Base-by-base conservation (phyloP, 2,329 filamentous ascomycete genomes). In the Simplicillium aogashimaense region DNA sequence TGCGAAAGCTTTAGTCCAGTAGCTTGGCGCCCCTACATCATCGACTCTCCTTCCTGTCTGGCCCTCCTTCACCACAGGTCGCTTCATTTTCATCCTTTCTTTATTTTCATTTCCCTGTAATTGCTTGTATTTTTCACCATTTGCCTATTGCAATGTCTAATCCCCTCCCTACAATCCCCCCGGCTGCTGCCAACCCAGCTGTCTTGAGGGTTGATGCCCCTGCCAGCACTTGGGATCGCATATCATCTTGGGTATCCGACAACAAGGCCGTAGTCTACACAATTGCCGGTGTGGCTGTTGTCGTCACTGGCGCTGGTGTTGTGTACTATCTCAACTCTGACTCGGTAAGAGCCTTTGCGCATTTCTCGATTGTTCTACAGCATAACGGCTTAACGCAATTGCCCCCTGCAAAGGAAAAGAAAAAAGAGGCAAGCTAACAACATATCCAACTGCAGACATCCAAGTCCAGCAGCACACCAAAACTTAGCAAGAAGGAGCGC, bases 201-300 rank as follows among this genome's bases (percentile, higher is more conserved):
- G 61, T 65, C 43, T 57, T 77, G 39, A 65, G 68, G 33, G 60
- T 77, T 51, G 65, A 74, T 42, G 60, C 68, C 49, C 74, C 82
- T 45, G 76, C 81, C 44, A 83, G 85, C 36, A 67, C 92, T 41
- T 95, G 88, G 88, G 86, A 95, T 63, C 83, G 89, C 55, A 70
- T 95, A 65, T 83, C 88, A 50, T 81, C 72, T 57, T 98, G 92
- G 90, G 88, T 85, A 12, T 86, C 88, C 3, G 90, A 97, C 61
- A 89, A 98, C 69, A 97, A 95, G 70, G 84, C 86, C 36, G 76
- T 90, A 40, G 89, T 94, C 47, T 98, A 95, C 66, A 95, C 92
- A 50, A 86, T 97, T 65, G 92, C 90, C 41, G 92, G 92, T 55
- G 85, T 95, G 44, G 90, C 90, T 40, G 76, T 95, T 36, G 87